Evolutionary conservation across 345 rosid genomes (phyloP), one percentile per base, ranked within the genome.

Genomic region (Raphanus raphanistrum): DNA sequence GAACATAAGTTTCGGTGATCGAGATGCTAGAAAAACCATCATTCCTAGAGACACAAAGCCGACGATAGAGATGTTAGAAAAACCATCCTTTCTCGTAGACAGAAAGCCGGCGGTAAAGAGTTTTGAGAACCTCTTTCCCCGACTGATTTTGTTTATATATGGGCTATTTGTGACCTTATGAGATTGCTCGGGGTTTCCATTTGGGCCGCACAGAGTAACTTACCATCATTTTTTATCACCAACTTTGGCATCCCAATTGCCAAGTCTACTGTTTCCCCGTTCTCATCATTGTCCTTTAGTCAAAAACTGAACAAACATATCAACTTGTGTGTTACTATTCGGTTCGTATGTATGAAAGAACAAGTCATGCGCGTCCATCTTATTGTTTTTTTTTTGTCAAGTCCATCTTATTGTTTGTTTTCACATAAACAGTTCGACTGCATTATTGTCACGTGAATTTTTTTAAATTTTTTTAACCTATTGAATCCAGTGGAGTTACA

Each of bases 381-480:
- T 62, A 21, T 21, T 21, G 21, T 21, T 21, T 21, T 21, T 21
- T 21, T 21, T 21, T 21, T 21, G 21, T 21, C 21, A 21, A 21
- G 21, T 21, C 21, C 21, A 21, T 21, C 21, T 21, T 21, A 21
- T 21, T 21, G 21, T 21, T 21, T 21, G 21, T 59, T 65, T 63
- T 61, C 31, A 75, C 59, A 75, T 60, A 61, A 76, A 68, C 27
- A 76, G 68, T 43, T 31, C 16, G 8, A 32, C 32, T 76, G 74
- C 68, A 76, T 76, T 76, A 76, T 76, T 76, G 79, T 60, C 79
- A 76, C 68, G 74, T 21, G 21, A 21, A 0, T 21, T 21, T 21
- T 21, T 21, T 21, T 21, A 0, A 21, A 21, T 21, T 21, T 21
- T 21, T 21, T 21, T 21, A 21, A 21, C 21, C 1, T 21, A 21